Conservation (phyloP, 768 basidiomycete species). For the Albatrellus ellisii region DNA sequence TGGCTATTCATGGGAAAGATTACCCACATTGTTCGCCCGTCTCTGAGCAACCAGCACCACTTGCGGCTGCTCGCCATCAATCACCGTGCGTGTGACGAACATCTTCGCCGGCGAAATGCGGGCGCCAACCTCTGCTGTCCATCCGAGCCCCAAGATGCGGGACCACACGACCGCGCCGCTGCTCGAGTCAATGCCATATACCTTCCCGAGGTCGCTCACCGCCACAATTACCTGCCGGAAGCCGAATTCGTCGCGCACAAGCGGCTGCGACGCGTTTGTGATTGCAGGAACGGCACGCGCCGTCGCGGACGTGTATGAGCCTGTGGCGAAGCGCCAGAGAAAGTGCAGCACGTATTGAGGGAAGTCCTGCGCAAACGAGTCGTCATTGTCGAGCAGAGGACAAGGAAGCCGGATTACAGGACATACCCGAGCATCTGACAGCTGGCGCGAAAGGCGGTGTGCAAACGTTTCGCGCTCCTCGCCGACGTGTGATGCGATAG, state of each 20-base stretch:
- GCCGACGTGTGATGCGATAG: slow-evolving; percentile 19
- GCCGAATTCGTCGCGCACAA: slow-evolving; percentile 69
- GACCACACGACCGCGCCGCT: slow-evolving; percentile 75
- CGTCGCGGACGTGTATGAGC: slow-evolving; percentile 43
- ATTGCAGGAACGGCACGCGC: slow-evolving; percentile 21
- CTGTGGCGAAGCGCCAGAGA: slow-evolving; percentile 54
- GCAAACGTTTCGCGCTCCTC: slow-evolving; percentile 41
- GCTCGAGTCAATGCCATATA: slow-evolving; percentile 73
- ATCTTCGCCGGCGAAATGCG: slow-evolving; percentile 45
- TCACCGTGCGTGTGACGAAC: slow-evolving; percentile 39
- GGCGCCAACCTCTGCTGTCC: slow-evolving; percentile 45
- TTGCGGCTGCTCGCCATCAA: slow-evolving; percentile 30
- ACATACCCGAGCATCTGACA: slow-evolving; percentile 43
- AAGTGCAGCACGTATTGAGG: slow-evolving; percentile 60
- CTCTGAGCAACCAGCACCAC: slow-evolving; percentile 53
- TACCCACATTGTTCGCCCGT: slow-evolving; percentile 45
- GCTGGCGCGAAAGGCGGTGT: slow-evolving; percentile 40
- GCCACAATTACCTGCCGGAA: slow-evolving; percentile 75
- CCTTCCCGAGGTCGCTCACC: slow-evolving; percentile 57
- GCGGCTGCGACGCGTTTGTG: slow-evolving; percentile 21
- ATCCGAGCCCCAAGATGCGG: slow-evolving; percentile 60
- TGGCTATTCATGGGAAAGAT: neutral
- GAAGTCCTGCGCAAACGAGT: slow-evolving; percentile 35
- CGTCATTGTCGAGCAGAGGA: neutral
- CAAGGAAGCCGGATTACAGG: neutral